A percentile compares a stretch with the other conserved stretches of the same genome.
These are phyloP conservation scores for Myxozyma geophila DNA, from an alignment of 805 yeast genomes.

Conservation along the genomic window DNA sequence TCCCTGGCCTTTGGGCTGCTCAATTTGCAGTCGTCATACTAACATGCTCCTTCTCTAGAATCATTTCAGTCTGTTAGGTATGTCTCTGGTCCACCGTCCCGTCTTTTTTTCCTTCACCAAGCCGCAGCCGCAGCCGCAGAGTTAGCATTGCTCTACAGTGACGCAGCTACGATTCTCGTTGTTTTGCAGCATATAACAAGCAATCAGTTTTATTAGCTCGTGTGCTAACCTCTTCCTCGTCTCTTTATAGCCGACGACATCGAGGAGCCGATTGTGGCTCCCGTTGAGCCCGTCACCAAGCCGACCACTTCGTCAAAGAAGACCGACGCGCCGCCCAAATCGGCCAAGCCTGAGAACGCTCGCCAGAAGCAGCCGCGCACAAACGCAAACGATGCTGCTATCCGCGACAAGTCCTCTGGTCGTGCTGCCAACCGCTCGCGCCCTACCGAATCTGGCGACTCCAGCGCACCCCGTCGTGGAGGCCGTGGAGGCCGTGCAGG, in stretches of 20 bases:
- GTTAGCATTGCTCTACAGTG: too few relatives aligned
- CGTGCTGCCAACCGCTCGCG: constrained; percentile 48
- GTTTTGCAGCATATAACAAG: neutral
- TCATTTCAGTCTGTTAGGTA: constrained; percentile 34
- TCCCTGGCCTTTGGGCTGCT: neutral
- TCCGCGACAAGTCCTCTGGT: constrained; percentile 70
- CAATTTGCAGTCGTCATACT: neutral
- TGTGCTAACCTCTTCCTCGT: neutral
- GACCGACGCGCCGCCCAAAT: constrained; percentile 77
- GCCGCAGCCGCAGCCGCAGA: too few relatives aligned
- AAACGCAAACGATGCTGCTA: constrained; percentile 83
- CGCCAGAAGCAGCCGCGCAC: constrained; percentile 67
- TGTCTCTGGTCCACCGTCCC: neutral
- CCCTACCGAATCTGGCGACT: constrained; percentile 34
- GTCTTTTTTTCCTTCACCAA: too few relatives aligned
- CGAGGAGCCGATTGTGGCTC: constrained; percentile 67
- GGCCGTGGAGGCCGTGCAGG: constrained; percentile 24
- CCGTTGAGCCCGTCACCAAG: constrained; percentile 54
- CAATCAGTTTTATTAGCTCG: neutral
- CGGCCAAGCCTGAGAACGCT: constrained; percentile 60
- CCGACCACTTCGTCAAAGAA: constrained; percentile 79
- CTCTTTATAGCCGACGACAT: constrained; percentile 66
- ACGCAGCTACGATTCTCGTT: too few relatives aligned
- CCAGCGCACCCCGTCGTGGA: constrained; percentile 32
- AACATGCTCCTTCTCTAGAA: constrained; percentile 16